These are phyloP conservation scores for Quercus dentata DNA, from an alignment of 306 rosid genomes.

Conservation along the genomic window DNA sequence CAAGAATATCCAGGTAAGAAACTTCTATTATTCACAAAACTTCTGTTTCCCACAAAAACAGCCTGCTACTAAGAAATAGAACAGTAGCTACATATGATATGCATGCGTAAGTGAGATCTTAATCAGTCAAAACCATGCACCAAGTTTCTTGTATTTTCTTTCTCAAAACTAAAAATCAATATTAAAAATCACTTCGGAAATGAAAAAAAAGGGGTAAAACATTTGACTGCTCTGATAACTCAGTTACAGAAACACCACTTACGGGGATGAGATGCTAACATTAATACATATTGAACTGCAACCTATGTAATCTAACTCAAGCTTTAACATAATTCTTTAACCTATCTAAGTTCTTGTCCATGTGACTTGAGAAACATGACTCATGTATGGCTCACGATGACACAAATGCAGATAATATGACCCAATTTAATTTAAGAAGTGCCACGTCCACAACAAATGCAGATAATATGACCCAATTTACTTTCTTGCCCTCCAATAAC, in stretches of 20 bases:
- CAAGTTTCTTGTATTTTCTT: neutral
- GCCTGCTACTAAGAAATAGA: neutral
- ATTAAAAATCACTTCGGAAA: neutral
- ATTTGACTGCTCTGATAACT: neutral
- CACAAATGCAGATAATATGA: neutral
- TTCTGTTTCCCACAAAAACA: neutral
- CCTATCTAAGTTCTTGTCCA: neutral
- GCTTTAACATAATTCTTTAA: neutral
- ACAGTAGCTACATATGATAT: neutral
- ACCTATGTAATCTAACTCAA: neutral
- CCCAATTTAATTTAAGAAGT: neutral
- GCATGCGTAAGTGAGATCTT: neutral
- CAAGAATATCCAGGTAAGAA: conserved; percentile 16
- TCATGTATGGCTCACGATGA: neutral
- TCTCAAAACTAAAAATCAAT: too few relatives aligned
- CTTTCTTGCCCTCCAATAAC: too few relatives aligned
- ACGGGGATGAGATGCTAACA: neutral
- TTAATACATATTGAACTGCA: neutral
- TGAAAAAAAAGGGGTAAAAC: neutral
- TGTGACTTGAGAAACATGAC: neutral
- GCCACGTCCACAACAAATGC: neutral
- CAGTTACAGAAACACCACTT: neutral
- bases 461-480: neutral
- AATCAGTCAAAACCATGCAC: neutral
- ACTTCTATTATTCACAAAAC: conserved; percentile 14